A percentile compares a stretch with the other conserved stretches of the same genome.
phyloP scores from a whole-genome alignment of 2,329 filamentous ascomycete genomes.

The Calonectria ilicicola region DNA sequence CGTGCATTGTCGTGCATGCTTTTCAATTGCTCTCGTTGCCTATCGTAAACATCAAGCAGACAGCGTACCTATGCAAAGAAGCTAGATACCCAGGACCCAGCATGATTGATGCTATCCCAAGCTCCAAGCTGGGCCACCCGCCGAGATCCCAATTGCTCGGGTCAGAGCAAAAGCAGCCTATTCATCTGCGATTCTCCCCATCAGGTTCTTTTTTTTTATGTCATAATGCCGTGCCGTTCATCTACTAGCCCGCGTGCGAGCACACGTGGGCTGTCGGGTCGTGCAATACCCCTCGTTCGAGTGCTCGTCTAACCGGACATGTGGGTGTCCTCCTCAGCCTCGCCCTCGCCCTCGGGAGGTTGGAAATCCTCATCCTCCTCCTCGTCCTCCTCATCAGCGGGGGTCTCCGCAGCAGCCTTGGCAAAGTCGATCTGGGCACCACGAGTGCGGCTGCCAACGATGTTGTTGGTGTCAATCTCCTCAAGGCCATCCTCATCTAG shows the following conservation, averaged over 20 bases:
- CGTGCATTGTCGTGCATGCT: slow-evolving; percentile 2
- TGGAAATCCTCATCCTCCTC: slow-evolving; percentile 80
- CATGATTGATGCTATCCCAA: slow-evolving; percentile 33
- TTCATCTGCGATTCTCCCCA: slow-evolving; percentile 29
- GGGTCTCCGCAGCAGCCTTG: slow-evolving; percentile 86
- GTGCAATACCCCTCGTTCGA: neutral
- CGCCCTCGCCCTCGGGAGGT: slow-evolving; percentile 61
- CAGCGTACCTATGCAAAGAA: slow-evolving; percentile 35
- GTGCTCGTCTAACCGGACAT: slow-evolving; percentile 62
- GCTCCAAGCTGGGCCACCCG: slow-evolving; percentile 25
- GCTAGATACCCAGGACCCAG: slow-evolving; percentile 25
- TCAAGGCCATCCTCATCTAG: slow-evolving; percentile 88
- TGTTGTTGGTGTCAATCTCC: slow-evolving; percentile 91
- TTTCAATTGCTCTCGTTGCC: slow-evolving; percentile 32
- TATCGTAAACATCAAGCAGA: slow-evolving; percentile 14
- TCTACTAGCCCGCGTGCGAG: neutral
- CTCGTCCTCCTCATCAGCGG: slow-evolving; percentile 82
- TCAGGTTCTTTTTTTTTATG: slow-evolving; percentile 29
- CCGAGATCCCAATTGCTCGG: slow-evolving; percentile 30
- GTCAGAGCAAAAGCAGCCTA: slow-evolving; percentile 31
- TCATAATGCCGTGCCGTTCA: slow-evolving; percentile 37
- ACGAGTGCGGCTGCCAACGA: slow-evolving; percentile 90
- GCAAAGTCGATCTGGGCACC: slow-evolving; percentile 94
- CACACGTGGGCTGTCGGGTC: neutral
- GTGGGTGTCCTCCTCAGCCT: slow-evolving; percentile 74